A percentile compares a stretch with the other conserved stretches of the same genome.
Conservation (phyloP, 2,329 filamentous ascomycete species). For the Pleurostoma richardsiae region DNA sequence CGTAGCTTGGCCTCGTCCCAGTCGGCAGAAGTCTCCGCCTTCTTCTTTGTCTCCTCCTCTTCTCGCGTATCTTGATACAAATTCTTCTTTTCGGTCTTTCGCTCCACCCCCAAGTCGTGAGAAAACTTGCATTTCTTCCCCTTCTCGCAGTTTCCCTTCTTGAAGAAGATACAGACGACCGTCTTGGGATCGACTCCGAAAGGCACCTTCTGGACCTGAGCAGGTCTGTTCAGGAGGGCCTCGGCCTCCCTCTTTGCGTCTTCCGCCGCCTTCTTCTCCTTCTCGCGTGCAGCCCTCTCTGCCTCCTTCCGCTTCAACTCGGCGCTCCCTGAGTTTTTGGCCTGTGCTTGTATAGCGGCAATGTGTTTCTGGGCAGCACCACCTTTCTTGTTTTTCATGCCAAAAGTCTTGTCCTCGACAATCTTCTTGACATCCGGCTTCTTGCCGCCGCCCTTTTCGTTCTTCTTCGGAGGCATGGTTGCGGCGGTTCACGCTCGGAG, state of each 20-base stretch:
- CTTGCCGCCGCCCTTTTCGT: conserved; percentile 48
- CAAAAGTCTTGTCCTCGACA: conserved; percentile 95
- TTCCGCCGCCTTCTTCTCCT: conserved; percentile 89
- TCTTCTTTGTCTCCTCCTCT: conserved; percentile 71
- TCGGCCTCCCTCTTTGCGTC: conserved; percentile 75
- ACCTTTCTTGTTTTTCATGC: conserved; percentile 99
- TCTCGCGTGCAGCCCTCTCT: conserved; percentile 64
- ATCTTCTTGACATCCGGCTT: conserved; percentile 53
- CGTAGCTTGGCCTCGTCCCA: conserved; percentile 97
- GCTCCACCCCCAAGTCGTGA: conserved; percentile 82
- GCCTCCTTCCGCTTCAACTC: conserved; percentile 80
- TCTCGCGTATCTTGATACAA: conserved; percentile 81
- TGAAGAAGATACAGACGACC: conserved; percentile 92
- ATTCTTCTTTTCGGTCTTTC: conserved; percentile 88
- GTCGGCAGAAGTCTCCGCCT: conserved; percentile 87
- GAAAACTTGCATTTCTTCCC: conserved; percentile 97
- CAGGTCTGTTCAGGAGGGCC: conserved; percentile 81
- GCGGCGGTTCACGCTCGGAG: conserved; percentile 16
- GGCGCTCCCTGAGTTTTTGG: conserved; percentile 68
- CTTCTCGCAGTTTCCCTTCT: conserved; percentile 96
- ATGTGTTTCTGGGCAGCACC: conserved; percentile 86
- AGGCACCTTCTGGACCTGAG: conserved; percentile 94
- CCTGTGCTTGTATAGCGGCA: conserved; percentile 71
- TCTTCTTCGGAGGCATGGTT: conserved; percentile 65
- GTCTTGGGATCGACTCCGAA: conserved; percentile 99